phyloP scores from a whole-genome alignment of 2,329 filamentous ascomycete genomes.

The Nemania serpens region DNA sequence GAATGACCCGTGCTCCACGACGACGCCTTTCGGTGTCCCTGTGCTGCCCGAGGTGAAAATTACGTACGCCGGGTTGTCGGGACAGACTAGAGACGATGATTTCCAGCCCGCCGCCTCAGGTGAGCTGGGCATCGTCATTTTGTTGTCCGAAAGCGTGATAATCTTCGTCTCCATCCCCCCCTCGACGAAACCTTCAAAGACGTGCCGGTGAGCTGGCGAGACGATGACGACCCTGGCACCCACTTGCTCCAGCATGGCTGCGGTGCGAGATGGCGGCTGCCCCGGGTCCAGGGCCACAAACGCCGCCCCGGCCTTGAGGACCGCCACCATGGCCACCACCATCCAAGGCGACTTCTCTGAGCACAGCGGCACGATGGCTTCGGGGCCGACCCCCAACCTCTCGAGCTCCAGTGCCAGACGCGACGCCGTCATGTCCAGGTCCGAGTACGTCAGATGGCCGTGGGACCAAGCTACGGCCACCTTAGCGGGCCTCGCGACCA shows the following conservation, averaged over 20 bases:
- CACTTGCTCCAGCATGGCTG: no score
- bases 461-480: no score
- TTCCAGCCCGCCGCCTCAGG: neutral
- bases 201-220: no score
- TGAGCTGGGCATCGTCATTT: no score
- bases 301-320: constrained; percentile 39
- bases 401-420: constrained; percentile 1
- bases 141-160: no score
- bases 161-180: neutral
- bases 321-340: constrained; percentile 31
- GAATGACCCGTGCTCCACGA: constrained; percentile 31
- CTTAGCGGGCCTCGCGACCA: no score
- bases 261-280: constrained; percentile 31
- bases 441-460: constrained; percentile 28
- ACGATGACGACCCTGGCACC: no score
- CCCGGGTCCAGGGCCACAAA: constrained; percentile 37
- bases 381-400: constrained; percentile 7
- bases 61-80: constrained; percentile 38
- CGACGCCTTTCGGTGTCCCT: constrained; percentile 53
- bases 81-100: constrained; percentile 1
- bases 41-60: constrained; percentile 54
- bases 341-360: constrained; percentile 28
- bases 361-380: constrained; percentile 18
- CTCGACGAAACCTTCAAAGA: constrained; percentile 11
- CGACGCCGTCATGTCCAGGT: constrained; percentile 32